Evolutionary conservation across 2,329 filamentous ascomycete species (phyloP).

Genomic region (Aureobasidium sp.): DNA sequence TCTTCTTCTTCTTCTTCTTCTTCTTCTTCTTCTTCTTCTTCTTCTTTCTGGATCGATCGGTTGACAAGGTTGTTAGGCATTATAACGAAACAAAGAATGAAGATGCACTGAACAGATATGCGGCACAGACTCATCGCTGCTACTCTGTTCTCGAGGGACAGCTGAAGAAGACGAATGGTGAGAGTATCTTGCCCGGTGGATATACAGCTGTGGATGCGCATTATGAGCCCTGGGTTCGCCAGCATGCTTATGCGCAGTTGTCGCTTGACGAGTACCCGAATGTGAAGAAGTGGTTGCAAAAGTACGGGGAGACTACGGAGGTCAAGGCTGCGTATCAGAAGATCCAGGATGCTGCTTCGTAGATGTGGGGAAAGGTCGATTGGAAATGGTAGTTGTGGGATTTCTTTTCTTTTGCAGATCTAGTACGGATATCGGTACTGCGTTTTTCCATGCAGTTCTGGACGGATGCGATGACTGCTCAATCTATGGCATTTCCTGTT

Average conservation of each 20-base stretch:
- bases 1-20: no score
- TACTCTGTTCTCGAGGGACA: slow-evolving; percentile 38
- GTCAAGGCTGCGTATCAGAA: slow-evolving; percentile 38
- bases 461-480: no score
- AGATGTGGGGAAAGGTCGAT: neutral
- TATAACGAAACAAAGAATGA: slow-evolving; percentile 34
- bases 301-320: slow-evolving; percentile 31
- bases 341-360: slow-evolving; percentile 20
- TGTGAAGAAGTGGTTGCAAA: slow-evolving; percentile 35
- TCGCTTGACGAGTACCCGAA: slow-evolving; percentile 35
- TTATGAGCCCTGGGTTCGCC: slow-evolving; percentile 37
- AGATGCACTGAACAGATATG: slow-evolving; percentile 36
- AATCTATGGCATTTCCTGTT: no score
- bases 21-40: neutral
- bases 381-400: no score
- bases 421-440: no score
- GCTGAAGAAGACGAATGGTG: slow-evolving; percentile 32
- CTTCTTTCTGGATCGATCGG: no score
- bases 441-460: no score
- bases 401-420: no score
- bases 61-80: no score
- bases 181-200: slow-evolving; percentile 33
- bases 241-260: slow-evolving; percentile 34
- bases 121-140: slow-evolving; percentile 36
- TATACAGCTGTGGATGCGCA: slow-evolving; percentile 37